Evolutionary conservation across 2,329 filamentous ascomycete genomes (phyloP).

Genomic region (Aspergillus chevalieri): DNA sequence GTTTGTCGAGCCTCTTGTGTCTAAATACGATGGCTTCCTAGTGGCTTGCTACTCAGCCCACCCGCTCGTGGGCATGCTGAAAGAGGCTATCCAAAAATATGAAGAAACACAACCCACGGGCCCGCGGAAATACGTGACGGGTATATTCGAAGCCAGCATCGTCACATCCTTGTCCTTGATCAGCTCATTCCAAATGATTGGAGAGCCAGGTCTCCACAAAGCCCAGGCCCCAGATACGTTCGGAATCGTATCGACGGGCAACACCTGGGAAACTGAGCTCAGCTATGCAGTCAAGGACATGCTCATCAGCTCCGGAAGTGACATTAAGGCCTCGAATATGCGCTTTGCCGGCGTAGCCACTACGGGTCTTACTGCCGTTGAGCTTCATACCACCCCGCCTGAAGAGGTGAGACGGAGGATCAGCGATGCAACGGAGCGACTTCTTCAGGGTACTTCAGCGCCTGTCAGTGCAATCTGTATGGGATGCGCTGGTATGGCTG

Average conservation of each 20-base stretch:
- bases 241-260: slow-evolving; percentile 84
- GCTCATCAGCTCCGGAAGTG: slow-evolving; percentile 47
- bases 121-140: slow-evolving; percentile 55
- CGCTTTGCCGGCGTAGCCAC: slow-evolving; percentile 75
- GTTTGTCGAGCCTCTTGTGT: slow-evolving; percentile 42
- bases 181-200: slow-evolving; percentile 31
- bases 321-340: slow-evolving; percentile 25
- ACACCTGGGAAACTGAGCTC: slow-evolving; percentile 73
- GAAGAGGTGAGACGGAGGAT: slow-evolving; percentile 62
- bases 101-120: slow-evolving; percentile 13
- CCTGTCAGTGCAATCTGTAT: slow-evolving; percentile 66
- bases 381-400: slow-evolving; percentile 65
- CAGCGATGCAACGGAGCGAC: slow-evolving; percentile 60
- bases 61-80: slow-evolving; percentile 62
- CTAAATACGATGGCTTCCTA: slow-evolving; percentile 64
- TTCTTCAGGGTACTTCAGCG: slow-evolving; percentile 48
- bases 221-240: slow-evolving; percentile 49
- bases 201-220: slow-evolving; percentile 19
- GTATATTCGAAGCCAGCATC: slow-evolving; percentile 84
- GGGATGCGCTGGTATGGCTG: slow-evolving; percentile 88
- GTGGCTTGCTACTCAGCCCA: slow-evolving; percentile 87
- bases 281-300: slow-evolving; percentile 58
- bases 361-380: slow-evolving; percentile 71
- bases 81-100: slow-evolving; percentile 32
- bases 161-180: slow-evolving; percentile 55